phyloP scores from a whole-genome alignment of 441 rosid genomes.

The Gossypium gossypioides region DNA sequence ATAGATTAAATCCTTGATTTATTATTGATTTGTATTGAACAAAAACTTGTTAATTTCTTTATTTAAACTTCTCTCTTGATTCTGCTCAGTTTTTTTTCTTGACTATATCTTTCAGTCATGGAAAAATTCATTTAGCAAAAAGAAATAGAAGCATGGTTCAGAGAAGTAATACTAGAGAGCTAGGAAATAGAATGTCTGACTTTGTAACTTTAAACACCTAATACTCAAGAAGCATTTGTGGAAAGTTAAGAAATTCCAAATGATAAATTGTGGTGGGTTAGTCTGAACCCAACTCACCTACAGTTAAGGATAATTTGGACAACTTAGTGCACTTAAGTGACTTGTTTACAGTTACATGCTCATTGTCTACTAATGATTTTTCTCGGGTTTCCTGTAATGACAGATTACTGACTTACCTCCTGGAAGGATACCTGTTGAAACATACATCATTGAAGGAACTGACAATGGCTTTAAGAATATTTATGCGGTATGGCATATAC shows the following conservation, averaged over 20 bases:
- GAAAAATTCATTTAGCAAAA: background rate
- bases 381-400: slow-evolving; percentile 13
- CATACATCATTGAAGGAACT: slow-evolving; percentile 55
- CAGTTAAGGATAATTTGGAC: background rate
- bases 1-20: background rate
- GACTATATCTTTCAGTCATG: background rate
- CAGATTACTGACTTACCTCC: slow-evolving; percentile 93
- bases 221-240: background rate
- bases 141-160: background rate
- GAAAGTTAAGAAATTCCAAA: background rate
- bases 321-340: background rate
- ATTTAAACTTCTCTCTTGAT: background rate
- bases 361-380: background rate
- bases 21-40: background rate
- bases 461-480: slow-evolving; percentile 49
- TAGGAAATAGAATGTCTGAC: background rate
- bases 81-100: background rate
- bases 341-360: background rate
- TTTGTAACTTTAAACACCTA: background rate
- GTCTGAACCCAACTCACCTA: background rate
- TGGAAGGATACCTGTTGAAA: slow-evolving; percentile 85
- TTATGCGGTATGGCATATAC: slow-evolving; percentile 45
- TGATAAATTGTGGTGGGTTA: background rate
- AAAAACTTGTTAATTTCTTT: background rate
- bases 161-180: background rate